These are phyloP conservation scores for Ophiosphaerella herpotricha DNA, from an alignment of 2,329 filamentous ascomycete genomes.

Conservation along the genomic window DNA sequence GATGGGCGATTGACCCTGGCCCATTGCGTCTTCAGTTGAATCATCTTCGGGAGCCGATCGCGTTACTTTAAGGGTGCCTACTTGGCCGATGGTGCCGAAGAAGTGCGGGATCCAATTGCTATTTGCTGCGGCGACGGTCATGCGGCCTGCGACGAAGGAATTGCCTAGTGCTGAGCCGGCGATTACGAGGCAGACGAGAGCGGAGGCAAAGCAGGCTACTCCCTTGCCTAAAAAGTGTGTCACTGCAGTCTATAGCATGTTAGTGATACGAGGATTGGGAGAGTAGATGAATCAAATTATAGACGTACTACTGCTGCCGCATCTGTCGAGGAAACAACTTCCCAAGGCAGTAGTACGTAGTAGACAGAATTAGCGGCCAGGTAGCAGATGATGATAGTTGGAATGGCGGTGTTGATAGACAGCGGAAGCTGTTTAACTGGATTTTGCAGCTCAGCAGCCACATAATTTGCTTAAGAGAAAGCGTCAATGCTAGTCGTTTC, in stretches of 20 bases:
- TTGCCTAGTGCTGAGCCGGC: constrained; percentile 66
- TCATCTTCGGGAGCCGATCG: constrained; percentile 10
- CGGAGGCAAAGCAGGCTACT: constrained; percentile 57
- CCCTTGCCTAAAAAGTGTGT: constrained; percentile 59
- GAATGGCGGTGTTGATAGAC: constrained; percentile 66
- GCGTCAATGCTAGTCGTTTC: constrained; percentile 1
- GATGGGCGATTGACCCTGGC: constrained; percentile 44
- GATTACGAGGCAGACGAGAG: constrained; percentile 64
- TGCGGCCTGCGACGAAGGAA: constrained; percentile 66
- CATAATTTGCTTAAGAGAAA: constrained; percentile 40
- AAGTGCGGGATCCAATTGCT: constrained; percentile 38
- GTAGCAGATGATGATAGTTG: constrained; percentile 65
- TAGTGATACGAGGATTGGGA: not conserved
- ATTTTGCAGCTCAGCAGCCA: constrained; percentile 42
- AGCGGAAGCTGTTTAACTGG: constrained; percentile 57
- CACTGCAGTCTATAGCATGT: constrained; percentile 32
- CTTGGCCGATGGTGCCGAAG: constrained; percentile 34
- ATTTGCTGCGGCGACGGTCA: constrained; percentile 63
- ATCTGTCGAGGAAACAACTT: constrained; percentile 62
- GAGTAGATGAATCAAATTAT: not conserved
- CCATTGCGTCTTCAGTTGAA: constrained; percentile 28
- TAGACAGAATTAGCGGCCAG: constrained; percentile 65
- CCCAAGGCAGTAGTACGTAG: constrained; percentile 66
- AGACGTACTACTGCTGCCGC: constrained; percentile 64
- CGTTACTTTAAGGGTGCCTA: constrained; percentile 33